Evolutionary conservation across 2,329 filamentous ascomycete species (phyloP), one percentile per base, ranked within the genome.

Genomic region (Thelonectria rubi): DNA sequence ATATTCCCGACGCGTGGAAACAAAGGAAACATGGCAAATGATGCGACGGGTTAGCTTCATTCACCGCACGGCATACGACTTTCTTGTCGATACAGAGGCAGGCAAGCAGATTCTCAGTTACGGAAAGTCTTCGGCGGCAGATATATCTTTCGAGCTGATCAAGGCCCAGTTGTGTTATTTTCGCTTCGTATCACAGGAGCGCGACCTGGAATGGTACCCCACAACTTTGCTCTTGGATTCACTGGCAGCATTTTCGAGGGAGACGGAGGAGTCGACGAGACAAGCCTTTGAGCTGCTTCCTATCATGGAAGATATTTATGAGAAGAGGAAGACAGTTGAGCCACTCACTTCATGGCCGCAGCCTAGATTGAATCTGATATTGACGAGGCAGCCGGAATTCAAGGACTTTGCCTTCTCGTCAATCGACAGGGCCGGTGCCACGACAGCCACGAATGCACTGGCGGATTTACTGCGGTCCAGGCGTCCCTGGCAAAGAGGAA

Each of bases 81-180:
- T 55, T 32, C 42, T 55, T 20, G 26, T 37, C 3, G 42, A 55
- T 7, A 55, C 52, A 12, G 52, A 55, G 52, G n/a, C 50, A 5
- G 39, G 50, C 11, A 45, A 34, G 14, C 18, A 26, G 20, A 52
- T 52, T 42, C 18, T 52, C 5, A 11, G 5, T 5, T 12, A 45
- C 18, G n/a, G 17, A 21, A 4, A 21, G 4, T 3, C 20, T 9
- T 12, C 42, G n/a, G 4, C 42, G 18, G 17, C 42, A n/a, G 42
- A 45, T 17, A 11, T 45, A 7, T 12, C 5, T 21, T 45, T 45
- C 4, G 5, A 45, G 5, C n/a, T 45, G 42, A 45, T 18, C 6
- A 45, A 45, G 17, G 12, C 6, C 12, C 20, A 8, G 7, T 21
- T 45, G 42, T 45, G 17, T 10, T 10, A 11, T 15, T 6, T 45